Evolutionary conservation across 139 green algal species (phyloP), one percentile per base, ranked within the genome.

Genomic region (Chlorella sp.): DNA sequence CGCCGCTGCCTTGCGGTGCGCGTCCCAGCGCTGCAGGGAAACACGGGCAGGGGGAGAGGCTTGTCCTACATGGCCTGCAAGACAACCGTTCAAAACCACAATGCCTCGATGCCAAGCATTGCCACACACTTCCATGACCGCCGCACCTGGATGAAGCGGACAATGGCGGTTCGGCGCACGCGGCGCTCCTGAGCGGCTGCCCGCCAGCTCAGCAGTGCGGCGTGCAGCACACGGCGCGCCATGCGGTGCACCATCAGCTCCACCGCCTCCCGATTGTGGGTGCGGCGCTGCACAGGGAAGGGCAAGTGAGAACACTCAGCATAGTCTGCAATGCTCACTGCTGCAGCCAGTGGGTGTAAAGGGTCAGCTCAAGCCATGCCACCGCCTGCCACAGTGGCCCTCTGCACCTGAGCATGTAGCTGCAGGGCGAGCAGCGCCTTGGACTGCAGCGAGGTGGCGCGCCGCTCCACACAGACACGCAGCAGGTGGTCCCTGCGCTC

Each of bases 71-170:
- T 7, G 22, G 9, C 19, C 36, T 36, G 28, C 28, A 65, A n/a
- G 3, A 65, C 26, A 20, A 3, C 56, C 7, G 7, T 24, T 65
- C 9, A 16, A 65, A n/a, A 20, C 56, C 56, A n/a, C n/a, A 44
- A 1, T 3, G n/a, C 11, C 34, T 62, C 32, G 28, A 1, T 40
- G 3, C 32, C 64, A 36, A 36, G 64, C 28, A 16, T 38, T n/a
- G 28, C 3, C 3, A 30, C 2, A 32, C 34, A 3, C 68, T 46
- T 2, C 48, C n/a, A 51, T 5, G 48, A 9, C 19, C 7, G 7
- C 58, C 54, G 22, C 48, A 85, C 81, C 68, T 85, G 69, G 32
- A 90, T 82, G 73, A 91, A 86, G n/a, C 74, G 79, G 3, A 76
- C 62, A 16, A 90, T 81, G 22, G 87, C 75, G 41, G 64, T 87